Percentiles rank a stretch among this genome's conserved stretches.
Conservation (phyloP, 2,329 filamentous ascomycete genomes). For the Trichoderma afroharzianum region DNA sequence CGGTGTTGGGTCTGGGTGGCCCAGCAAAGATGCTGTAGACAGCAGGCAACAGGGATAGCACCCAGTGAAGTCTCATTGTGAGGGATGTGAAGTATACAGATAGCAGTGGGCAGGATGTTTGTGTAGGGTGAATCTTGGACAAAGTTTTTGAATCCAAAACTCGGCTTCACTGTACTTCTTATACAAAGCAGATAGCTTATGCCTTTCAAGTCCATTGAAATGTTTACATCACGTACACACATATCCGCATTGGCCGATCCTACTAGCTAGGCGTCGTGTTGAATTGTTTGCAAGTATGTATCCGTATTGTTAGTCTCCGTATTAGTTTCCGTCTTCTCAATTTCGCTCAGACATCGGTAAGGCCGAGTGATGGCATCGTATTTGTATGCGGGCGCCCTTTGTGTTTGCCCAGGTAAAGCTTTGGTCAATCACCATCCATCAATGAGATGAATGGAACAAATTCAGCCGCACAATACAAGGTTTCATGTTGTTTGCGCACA, state of each 20-base stretch:
- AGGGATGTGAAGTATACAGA: background rate
- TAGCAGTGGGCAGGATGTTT: background rate
- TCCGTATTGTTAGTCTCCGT: background rate
- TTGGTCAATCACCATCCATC: background rate
- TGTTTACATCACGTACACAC: background rate
- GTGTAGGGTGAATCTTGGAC: background rate
- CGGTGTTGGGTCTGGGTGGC: background rate
- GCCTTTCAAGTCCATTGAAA: background rate
- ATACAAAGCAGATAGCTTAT: background rate
- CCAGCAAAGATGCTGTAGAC: background rate
- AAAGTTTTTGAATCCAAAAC: background rate
- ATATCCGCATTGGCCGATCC: background rate
- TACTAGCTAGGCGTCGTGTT: background rate
- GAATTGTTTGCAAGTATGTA: background rate
- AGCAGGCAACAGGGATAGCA: background rate
- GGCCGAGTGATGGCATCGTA: background rate
- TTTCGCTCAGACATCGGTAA: background rate
- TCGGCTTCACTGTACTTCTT: background rate
- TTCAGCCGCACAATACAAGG: background rate
- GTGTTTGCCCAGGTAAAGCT: background rate
- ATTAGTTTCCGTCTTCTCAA: background rate
- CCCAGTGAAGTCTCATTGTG: conserved; percentile 9
- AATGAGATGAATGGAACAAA: background rate
- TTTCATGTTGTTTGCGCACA: background rate
- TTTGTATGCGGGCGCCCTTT: background rate